Evolutionary conservation across 2,329 filamentous ascomycete genomes (phyloP), one percentile per base, ranked within the genome.

Genomic region (Ilyonectria mors-panacis): DNA sequence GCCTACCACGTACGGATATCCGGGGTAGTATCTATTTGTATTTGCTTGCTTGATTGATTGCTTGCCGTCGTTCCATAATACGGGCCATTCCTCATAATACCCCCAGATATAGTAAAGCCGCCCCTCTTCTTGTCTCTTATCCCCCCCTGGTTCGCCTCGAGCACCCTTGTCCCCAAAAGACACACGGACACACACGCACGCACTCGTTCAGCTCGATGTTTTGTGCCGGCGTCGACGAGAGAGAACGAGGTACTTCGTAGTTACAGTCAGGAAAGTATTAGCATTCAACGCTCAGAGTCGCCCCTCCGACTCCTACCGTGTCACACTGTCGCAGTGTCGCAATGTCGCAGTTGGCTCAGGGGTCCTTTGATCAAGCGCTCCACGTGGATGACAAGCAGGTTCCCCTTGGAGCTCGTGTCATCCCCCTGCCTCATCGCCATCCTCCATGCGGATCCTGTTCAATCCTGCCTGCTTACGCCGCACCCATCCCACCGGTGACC

Each of bases 341-440:
- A 19, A 21, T 37, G 56, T 59, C 26, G 23, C 47, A 47, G 53
- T 55, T 48, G 47, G 54, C 53, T 54, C 44, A 30, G 60, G 58
- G 60, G 58, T 30, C 48, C 42, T 65, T 45, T 26, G 26, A 51
- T 61, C 55, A 39, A 48, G 9, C 55, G 28, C 33, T 73, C 69
- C 72, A 74, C 72, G 70, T 73, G 72, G 69, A 71, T 59, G 51
- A 67, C 42, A 74, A 73, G 72, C 70, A 74, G 70, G 68, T 74
- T 72, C 72, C 72, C 70, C 72, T 68, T 73, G 69, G 65, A 42
- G 33, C 63, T 58, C 56, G 48, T 57, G 53, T 66, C 54, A 39
- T 63, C 54, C 68, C 66, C 72, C 54, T 68, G 59, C 53, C 59
- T 57, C 26, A 42, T 54, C 58, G 45, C 45, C 45, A n/a, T 35